Base-by-base conservation (phyloP, 768 basidiomycete genomes). In the Leccinum rimulosum region DNA sequence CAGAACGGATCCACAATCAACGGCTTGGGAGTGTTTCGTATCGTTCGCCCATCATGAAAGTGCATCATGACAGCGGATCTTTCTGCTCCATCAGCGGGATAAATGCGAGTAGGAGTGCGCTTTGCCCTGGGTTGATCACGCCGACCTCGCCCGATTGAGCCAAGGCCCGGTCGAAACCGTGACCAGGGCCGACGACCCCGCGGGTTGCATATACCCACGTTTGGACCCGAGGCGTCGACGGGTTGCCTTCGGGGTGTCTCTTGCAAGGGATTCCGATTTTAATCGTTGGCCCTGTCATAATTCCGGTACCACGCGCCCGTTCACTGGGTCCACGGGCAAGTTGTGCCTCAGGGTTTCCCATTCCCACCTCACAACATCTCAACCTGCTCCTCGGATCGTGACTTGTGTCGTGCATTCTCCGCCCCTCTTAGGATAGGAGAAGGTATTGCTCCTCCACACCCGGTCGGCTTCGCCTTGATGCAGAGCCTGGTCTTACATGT, bases 401-500 rank as follows among this genome's bases (percentile, higher is more conserved):
- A 14, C 17, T 40, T 15, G 4, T 22, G 7, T 50, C 22, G 11
- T 55, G 11, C 17, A 22, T 54, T 17, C n/a, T 43, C 40, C 6
- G 4, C 22, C 40, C 4, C 31, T 15, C 7, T 30, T 45, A 17
- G 6, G 30, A 31, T 17, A 22, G 28, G 17, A 50, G 17, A 50
- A 36, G 36, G 15, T 7, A 12, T 3, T 27, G 52, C 25, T 53
- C 17, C 36, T 47, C 19, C 19, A 45, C n/a, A 19, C 10, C 8
- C 10, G 43, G 43, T 45, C 12, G 4, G n/a, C n/a, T 2, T 19
- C 10, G 27, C 25, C 25, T 25, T 1, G 0, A 48, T n/a, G 7
- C 15, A 49, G 55, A 19, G 8, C 25, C 48, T 49, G 28, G 22
- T 49, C 52, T 63, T 64, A 64, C 63, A 61, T 27, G 28, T 7